Base-by-base conservation (phyloP, 164 flowering plant genomes). In the Piper betle region DNA sequence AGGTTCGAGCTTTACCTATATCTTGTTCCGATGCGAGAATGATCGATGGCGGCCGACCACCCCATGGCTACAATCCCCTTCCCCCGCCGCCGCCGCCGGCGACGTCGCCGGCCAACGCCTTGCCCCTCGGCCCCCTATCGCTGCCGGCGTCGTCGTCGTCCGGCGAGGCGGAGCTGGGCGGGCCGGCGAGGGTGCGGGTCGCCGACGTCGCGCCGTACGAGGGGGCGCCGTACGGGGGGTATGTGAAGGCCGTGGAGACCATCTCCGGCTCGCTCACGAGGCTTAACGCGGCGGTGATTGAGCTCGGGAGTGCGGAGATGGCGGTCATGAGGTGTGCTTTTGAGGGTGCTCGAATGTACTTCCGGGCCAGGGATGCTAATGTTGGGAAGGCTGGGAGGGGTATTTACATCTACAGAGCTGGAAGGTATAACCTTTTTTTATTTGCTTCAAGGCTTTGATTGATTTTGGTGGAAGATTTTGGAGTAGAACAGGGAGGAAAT, bases 211-310 rank as follows among this genome's bases (percentile, higher is more conserved):
- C 69, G 46, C 82, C 93, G 6, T 83, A 79, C 39, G 98, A 88
- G 57, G 98, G 98, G n/a, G 83, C 88, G 3, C 84, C 89, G 0
- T 63, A 64, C 8, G 73, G 67, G 42, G 48, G 73, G 18, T 92
- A 85, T 62, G 37, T 67, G 48, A 79, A 71, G 79, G 87, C 93
- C 7, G 84, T 89, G 65, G 91, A 88, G 74, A 79, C 87, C 43
- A 68, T 91, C 11, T 87, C 91, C 5, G 81, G 78, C 38, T 91
- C 98, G 5, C 72, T 91, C 37, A 83, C 68, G 77, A 77, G 85
- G 75, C 80, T 84, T 58, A 91, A 88, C 71, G 95, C 96, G 4
- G 96, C 80, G 3, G 77, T 89, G 57, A 81, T 92, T 58, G 93
- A 88, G 71, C 69, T 89, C 50, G 91, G 85, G 41, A 55, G 67